Base-by-base conservation (phyloP, 257 asterid species). In the Apocynum venetum region DNA sequence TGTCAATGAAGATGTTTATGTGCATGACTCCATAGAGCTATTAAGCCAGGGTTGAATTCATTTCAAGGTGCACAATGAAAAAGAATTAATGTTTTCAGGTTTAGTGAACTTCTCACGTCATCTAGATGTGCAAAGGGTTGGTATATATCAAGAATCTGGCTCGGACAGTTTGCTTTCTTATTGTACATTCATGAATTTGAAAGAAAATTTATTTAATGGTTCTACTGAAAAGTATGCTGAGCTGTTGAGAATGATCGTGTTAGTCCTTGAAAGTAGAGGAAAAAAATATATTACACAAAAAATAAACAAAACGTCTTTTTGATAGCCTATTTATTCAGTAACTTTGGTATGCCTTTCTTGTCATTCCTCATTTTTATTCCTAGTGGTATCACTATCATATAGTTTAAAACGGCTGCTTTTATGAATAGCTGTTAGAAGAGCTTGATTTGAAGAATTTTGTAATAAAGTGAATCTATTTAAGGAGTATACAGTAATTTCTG, bases 61-160 rank as follows among this genome's bases (percentile, higher is more conserved):
- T 71, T 79, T 84, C 76, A 66, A 64, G 80, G 82, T 63, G 85
- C 82, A 82, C 68, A 57, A 51, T 3, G 72, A 79, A 46, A 52
- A 73, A 56, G 88, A 38, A 38, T 84, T 55, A 80, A 84, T 77
- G 81, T 73, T 40, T 43, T 43, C 55, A 63, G 82, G n/a, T 84
- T 84, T 74, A 68, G 85, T 59, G 74, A 79, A 55, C 73, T 60
- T 44, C 73, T 25, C 31, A 25, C 31, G 31, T 25, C 31, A 25
- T 25, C 31, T 84, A 80, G 79, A 64, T 1, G 83, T 80, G 68
- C 82, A 82, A 56, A 60, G 88, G n/a, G 36, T 85, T 40, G 88
- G 88, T 13, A 80, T 73, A 68, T 71, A 80, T 75, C 88, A 85
- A 73, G 86, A 85, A 72, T 85, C 88, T 78, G 88, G 88, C 72